phyloP scores from a whole-genome alignment of 2,329 filamentous ascomycete genomes.

The Talaromyces pinophilus region DNA sequence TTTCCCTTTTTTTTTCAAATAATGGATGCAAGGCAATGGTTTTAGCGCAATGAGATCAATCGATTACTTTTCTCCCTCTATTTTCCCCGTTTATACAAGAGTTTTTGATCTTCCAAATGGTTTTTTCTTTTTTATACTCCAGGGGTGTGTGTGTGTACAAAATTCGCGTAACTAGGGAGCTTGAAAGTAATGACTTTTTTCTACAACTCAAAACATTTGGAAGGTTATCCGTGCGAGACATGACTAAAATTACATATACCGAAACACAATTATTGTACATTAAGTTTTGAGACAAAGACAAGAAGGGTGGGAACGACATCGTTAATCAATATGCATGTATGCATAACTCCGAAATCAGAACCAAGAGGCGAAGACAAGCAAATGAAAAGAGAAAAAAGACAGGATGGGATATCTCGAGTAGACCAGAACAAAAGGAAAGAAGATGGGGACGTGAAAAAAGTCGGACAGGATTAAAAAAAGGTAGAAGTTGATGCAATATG shows the following conservation, averaged over 20 bases:
- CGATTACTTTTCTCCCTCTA: neutral
- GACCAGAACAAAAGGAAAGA: slow-evolving; percentile 7
- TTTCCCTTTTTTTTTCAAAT: neutral
- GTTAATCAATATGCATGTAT: neutral
- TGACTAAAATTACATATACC: slow-evolving; percentile 8
- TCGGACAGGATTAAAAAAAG: neutral
- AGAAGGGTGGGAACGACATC: neutral
- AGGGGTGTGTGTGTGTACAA: neutral
- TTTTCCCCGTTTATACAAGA: neutral
- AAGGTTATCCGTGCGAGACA: neutral
- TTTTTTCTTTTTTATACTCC: neutral
- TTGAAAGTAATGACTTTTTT: no score
- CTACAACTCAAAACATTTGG: neutral
- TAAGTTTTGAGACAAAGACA: neutral
- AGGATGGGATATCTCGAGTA: slow-evolving; percentile 17
- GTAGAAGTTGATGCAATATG: slow-evolving; percentile 25
- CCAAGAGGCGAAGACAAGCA: neutral
- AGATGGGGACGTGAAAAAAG: neutral
- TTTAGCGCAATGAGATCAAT: slow-evolving; percentile 13
- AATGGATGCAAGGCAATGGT: slow-evolving; percentile 15
- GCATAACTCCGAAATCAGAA: neutral
- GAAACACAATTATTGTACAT: neutral
- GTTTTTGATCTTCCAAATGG: neutral
- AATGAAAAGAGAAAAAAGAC: neutral
- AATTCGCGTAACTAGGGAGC: neutral